Evolutionary conservation across 2,329 filamentous ascomycete genomes (phyloP).

Genomic region (Trichoderma sp.): DNA sequence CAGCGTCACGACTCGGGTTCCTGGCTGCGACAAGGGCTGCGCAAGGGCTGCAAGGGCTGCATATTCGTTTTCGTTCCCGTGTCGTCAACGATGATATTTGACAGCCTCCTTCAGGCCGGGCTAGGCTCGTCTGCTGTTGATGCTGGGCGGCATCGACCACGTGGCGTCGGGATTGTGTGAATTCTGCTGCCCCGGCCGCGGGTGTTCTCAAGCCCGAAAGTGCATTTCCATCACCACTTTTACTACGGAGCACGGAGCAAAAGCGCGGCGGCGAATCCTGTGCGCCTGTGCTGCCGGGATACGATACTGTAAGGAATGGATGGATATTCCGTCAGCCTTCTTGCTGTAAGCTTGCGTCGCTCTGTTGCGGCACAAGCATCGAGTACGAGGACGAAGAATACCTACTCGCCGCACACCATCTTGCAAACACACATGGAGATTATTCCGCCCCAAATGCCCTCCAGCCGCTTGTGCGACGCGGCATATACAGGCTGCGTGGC

Average conservation of each 20-base stretch:
- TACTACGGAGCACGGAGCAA: background rate
- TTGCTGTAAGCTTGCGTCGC: background rate
- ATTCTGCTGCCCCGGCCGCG: background rate
- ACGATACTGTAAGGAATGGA: background rate
- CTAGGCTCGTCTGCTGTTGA: background rate
- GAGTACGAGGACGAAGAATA: background rate
- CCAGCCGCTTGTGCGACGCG: conserved; percentile 5
- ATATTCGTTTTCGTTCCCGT: conserved; percentile 17
- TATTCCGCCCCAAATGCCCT: background rate
- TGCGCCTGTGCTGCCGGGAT: background rate
- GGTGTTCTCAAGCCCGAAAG: background rate
- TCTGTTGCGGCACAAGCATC: background rate
- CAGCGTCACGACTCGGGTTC: conserved; percentile 25
- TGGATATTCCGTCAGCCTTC: background rate
- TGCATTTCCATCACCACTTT: background rate
- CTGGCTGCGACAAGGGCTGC: conserved; percentile 12
- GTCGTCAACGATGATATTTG: no score
- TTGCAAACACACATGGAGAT: background rate
- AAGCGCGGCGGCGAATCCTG: background rate
- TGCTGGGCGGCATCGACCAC: conserved; percentile 16
- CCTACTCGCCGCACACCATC: conserved; percentile 4
- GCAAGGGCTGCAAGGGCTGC: background rate
- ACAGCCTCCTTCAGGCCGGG: background rate
- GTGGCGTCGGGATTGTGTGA: conserved; percentile 15
- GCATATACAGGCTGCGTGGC: background rate